Conservation (phyloP, 495 filamentous ascomycete genomes). For the Talaromyces nanjingensis region DNA sequence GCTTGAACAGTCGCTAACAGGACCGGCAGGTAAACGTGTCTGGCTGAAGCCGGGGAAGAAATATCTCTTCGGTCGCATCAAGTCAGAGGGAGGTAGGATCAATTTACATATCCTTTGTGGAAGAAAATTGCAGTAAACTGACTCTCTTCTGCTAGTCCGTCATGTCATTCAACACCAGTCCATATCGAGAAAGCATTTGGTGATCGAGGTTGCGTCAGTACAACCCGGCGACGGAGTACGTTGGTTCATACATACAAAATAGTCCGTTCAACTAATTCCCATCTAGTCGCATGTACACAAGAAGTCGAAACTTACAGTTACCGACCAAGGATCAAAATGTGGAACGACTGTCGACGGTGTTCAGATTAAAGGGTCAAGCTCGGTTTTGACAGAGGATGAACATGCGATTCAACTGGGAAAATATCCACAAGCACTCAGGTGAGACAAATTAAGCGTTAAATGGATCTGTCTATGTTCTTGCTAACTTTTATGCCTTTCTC, state of each 20-base stretch:
- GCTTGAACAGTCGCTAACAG: conserved; percentile 10
- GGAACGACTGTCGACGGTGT: conserved; percentile 73
- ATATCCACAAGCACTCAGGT: conserved; percentile 49
- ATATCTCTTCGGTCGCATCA: conserved; percentile 69
- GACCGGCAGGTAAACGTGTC: conserved; percentile 54
- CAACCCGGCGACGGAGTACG: conserved; percentile 64
- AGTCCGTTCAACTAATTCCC: conserved; percentile 13
- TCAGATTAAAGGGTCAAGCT: conserved; percentile 50
- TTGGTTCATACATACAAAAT: not conserved
- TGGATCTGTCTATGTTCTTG: not conserved
- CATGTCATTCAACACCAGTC: conserved; percentile 59
- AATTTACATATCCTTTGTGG: too few relatives aligned
- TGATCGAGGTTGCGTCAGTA: conserved; percentile 62
- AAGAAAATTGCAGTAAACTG: too few relatives aligned
- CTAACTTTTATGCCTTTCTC: not conserved
- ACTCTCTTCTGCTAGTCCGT: conserved; percentile 34
- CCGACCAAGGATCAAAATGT: conserved; percentile 67
- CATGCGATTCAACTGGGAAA: conserved; percentile 63
- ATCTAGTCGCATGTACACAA: conserved; percentile 42
- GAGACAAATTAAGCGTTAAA: conserved; percentile 5
- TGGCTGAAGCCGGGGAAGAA: conserved; percentile 79
- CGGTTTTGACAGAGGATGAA: conserved; percentile 44
- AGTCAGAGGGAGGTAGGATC: conserved; percentile 36
- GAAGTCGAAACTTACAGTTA: conserved; percentile 57
- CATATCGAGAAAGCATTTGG: conserved; percentile 86